phyloP scores from a whole-genome alignment of 2,329 filamentous ascomycete genomes.

The Chaetomiaceae sp. region DNA sequence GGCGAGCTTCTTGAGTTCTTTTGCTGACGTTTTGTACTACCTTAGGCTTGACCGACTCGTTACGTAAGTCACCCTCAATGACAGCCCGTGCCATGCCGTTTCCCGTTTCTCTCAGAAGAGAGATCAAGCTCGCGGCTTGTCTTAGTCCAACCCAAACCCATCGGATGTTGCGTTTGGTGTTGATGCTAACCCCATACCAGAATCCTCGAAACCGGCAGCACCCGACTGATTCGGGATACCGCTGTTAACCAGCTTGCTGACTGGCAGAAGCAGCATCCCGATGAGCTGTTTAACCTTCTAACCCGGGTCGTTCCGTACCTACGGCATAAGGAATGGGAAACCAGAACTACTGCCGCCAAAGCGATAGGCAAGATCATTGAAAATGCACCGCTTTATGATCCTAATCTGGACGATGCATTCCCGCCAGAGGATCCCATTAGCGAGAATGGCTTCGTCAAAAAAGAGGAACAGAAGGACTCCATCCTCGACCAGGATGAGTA shows the following conservation, averaged over 20 bases:
- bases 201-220: conserved; percentile 95
- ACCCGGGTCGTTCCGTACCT: conserved; percentile 94
- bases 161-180: too few species aligned
- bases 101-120: too few species aligned
- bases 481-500: conserved; percentile 52
- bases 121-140: too few species aligned
- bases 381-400: conserved; percentile 82
- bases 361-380: conserved; percentile 92
- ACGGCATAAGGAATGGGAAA: conserved; percentile 95
- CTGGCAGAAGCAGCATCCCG: conserved; percentile 95
- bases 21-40: conserved; percentile 30
- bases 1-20: conserved; percentile 19
- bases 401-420: conserved; percentile 67
- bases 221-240: conserved; percentile 90
- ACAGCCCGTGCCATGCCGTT: background rate
- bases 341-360: conserved; percentile 85
- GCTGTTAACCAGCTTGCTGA: conserved; percentile 95
- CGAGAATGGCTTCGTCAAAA: conserved; percentile 48
- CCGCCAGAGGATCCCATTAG: conserved; percentile 38
- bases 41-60: conserved; percentile 75
- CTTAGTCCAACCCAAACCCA: too few species aligned
- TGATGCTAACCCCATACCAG: conserved; percentile 44
- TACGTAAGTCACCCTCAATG: conserved; percentile 57
- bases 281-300: conserved; percentile 93
- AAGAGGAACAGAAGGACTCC: conserved; percentile 55